Evolutionary conservation across 306 rosid species (phyloP).

Genomic region (Spatholobus suberectus): DNA sequence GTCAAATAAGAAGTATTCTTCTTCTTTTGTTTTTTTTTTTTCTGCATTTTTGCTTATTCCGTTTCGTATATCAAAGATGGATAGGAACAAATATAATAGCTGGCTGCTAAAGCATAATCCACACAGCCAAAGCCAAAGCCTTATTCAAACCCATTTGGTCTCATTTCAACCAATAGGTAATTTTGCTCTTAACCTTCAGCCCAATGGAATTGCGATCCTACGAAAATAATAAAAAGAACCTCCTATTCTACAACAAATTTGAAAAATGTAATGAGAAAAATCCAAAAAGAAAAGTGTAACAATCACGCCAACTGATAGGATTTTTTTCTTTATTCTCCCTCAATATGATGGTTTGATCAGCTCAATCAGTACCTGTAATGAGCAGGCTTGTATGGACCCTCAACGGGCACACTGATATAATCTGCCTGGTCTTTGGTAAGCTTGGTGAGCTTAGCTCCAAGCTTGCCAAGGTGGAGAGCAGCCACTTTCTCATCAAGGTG

Average conservation of each 20-base stretch:
- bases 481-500: conserved; percentile 99
- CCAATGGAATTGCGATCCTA: conserved; percentile 42
- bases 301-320: neutral
- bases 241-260: conserved; percentile 32
- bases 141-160: conserved; percentile 62
- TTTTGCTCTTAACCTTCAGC: conserved; percentile 34
- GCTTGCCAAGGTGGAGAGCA: conserved; percentile 91
- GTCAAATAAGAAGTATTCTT: neutral
- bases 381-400: conserved; percentile 97
- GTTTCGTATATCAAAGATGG: neutral
- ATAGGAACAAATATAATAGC: conserved; percentile 23
- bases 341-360: neutral
- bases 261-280: conserved; percentile 13
- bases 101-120: conserved; percentile 20
- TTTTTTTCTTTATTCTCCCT: neutral
- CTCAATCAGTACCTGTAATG: conserved; percentile 82
- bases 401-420: conserved; percentile 85
- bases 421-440: conserved; percentile 88
- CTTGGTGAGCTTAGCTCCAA: conserved; percentile 92
- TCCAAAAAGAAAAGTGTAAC: neutral
- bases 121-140: conserved; percentile 45
- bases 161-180: conserved; percentile 32
- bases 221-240: conserved; percentile 36
- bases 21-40: neutral
- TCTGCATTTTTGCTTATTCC: neutral